A percentile compares a stretch with the other conserved stretches of the same genome.
Conservation (phyloP, 164 flowering plant species). For the Taxillus chinensis region DNA sequence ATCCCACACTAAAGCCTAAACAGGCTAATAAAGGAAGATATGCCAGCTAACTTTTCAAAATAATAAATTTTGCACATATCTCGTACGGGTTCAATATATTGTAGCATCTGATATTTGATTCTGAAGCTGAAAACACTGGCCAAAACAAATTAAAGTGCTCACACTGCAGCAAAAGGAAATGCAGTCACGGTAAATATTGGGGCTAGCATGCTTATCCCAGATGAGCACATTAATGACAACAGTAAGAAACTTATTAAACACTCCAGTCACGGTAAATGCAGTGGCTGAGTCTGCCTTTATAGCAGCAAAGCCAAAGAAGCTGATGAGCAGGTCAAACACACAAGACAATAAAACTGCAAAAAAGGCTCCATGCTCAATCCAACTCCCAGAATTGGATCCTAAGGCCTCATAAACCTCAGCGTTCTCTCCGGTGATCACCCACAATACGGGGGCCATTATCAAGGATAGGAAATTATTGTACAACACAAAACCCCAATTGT, state of each 20-base stretch:
- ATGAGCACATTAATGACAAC: slow-evolving; percentile 79
- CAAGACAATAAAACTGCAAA: slow-evolving; percentile 64
- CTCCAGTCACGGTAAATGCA: slow-evolving; percentile 91
- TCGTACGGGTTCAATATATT: too few relatives aligned
- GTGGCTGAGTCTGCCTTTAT: slow-evolving; percentile 86
- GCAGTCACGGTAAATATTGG: too few relatives aligned
- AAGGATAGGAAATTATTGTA: slow-evolving; percentile 74
- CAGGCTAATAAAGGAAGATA: too few relatives aligned
- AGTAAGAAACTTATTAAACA: slow-evolving; percentile 83
- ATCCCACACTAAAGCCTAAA: too few relatives aligned
- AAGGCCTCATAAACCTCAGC: slow-evolving; percentile 46
- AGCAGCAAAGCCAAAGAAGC: slow-evolving; percentile 89
- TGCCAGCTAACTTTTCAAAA: too few relatives aligned
- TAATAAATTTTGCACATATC: too few relatives aligned
- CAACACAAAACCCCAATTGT: slow-evolving; percentile 90
- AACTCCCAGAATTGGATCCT: slow-evolving; percentile 21
- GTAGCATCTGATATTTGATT: too few relatives aligned
- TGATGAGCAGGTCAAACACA: slow-evolving; percentile 69
- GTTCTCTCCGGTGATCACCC: slow-evolving; percentile 81
- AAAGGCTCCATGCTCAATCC: slow-evolving; percentile 40
- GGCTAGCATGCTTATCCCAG: slow-evolving; percentile 94
- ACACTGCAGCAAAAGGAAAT: slow-evolving; percentile 49
- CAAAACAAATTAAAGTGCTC: slow-evolving; percentile 13
- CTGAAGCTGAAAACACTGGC: slow-evolving; percentile 1
- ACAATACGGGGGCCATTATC: slow-evolving; percentile 75